Percentiles rank a stretch among this genome's conserved stretches.
phyloP scores from a whole-genome alignment of 768 basidiomycete species.

The Clavaria fumosa region DNA sequence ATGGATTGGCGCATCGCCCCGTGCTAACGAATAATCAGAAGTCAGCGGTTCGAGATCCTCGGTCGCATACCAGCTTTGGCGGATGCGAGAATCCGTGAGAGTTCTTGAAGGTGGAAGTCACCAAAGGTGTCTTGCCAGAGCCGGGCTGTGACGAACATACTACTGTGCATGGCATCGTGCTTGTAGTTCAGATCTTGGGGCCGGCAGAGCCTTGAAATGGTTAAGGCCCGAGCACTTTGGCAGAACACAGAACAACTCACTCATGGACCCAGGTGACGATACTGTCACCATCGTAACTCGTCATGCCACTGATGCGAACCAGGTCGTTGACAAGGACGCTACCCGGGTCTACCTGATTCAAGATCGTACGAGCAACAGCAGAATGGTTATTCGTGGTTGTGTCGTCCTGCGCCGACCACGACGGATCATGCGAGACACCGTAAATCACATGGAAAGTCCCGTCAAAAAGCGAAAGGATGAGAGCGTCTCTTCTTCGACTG shows the following conservation, averaged over 20 bases:
- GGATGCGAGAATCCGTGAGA: conserved; percentile 17
- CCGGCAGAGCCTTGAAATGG: conserved; percentile 30
- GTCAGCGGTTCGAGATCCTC: background rate
- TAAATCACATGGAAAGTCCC: conserved; percentile 55
- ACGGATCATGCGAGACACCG: conserved; percentile 32
- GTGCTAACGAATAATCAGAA: conserved; percentile 14
- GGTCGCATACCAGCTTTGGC: conserved; percentile 20
- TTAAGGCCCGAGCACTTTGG: conserved; percentile 2
- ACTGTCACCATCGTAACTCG: conserved; percentile 39
- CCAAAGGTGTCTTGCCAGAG: conserved; percentile 32
- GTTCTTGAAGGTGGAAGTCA: conserved; percentile 20
- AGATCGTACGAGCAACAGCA: conserved; percentile 31
- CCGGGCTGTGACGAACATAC: conserved; percentile 38
- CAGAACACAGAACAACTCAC: conserved; percentile 23
- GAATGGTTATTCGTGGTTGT: conserved; percentile 33
- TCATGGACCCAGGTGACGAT: conserved; percentile 61
- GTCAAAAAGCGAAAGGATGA: conserved; percentile 49
- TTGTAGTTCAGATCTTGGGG: conserved; percentile 73
- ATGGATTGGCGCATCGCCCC: conserved; percentile 32
- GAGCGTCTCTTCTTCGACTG: conserved; percentile 29
- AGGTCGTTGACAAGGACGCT: conserved; percentile 31
- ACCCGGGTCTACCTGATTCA: conserved; percentile 31
- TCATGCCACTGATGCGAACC: conserved; percentile 43
- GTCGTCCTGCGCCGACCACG: conserved; percentile 12
- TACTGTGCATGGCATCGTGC: conserved; percentile 51